phyloP scores from a whole-genome alignment of 1,284 basidiomycete species.

The Leccinum subrobustum region DNA sequence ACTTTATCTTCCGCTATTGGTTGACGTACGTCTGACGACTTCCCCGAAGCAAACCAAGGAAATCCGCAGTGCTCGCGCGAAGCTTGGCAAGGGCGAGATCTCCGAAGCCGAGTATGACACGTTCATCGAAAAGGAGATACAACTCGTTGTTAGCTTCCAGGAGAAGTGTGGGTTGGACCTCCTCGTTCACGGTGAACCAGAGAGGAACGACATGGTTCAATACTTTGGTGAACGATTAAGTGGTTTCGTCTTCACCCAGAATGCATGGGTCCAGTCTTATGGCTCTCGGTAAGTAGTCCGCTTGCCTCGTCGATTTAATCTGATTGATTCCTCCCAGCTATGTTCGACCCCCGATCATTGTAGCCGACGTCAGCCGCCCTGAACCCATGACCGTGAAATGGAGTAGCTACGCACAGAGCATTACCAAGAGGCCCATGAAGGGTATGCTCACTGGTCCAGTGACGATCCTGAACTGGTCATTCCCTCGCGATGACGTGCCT shows the following conservation, averaged over 20 bases:
- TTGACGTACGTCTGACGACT: slow-evolving; percentile 1
- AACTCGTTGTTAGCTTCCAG: slow-evolving; percentile 93
- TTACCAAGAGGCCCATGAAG: slow-evolving; percentile 97
- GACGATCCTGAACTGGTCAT: slow-evolving; percentile 99
- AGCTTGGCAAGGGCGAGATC: slow-evolving; percentile 92
- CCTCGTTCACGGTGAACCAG: slow-evolving; percentile 98
- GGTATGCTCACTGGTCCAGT: slow-evolving; percentile 98
- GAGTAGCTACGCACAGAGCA: slow-evolving; percentile 95
- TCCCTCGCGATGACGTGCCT: slow-evolving; percentile 98
- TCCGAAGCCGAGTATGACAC: slow-evolving; percentile 89
- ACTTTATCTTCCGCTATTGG: background rate
- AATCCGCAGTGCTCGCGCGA: slow-evolving; percentile 94
- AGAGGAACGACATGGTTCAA: slow-evolving; percentile 99
- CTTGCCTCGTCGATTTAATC: slow-evolving; percentile 1
- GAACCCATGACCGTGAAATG: slow-evolving; percentile 95
- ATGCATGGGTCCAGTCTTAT: slow-evolving; percentile 99
- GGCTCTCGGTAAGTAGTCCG: slow-evolving; percentile 69
- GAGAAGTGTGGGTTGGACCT: slow-evolving; percentile 96
- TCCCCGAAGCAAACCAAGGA: slow-evolving; percentile 90
- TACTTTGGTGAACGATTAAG: slow-evolving; percentile 98
- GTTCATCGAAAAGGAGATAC: slow-evolving; percentile 99
- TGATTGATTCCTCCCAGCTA: slow-evolving; percentile 63
- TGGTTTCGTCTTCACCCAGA: slow-evolving; percentile 98
- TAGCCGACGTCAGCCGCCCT: slow-evolving; percentile 96
- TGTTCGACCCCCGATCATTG: slow-evolving; percentile 98